A percentile compares a stretch with the other conserved stretches of the same genome.
These are phyloP conservation scores for Limnanthes douglasii DNA, from an alignment of 345 rosid species.

Conservation along the genomic window DNA sequence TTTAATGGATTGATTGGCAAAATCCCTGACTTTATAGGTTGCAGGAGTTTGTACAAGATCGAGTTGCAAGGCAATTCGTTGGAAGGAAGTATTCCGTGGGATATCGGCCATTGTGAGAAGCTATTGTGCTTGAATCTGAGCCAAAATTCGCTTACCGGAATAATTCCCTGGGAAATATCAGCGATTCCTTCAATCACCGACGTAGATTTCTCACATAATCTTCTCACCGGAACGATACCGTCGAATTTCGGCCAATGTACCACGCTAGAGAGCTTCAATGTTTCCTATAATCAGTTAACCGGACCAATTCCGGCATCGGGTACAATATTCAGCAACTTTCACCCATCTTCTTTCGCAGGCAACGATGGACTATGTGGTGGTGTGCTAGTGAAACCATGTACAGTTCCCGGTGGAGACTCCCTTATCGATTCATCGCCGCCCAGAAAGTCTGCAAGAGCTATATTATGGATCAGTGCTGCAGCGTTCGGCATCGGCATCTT, in stretches of 20 bases:
- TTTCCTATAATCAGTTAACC: conserved; percentile 48
- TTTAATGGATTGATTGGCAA: conserved; percentile 32
- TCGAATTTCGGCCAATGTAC: conserved; percentile 62
- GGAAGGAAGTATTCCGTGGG: conserved; percentile 70
- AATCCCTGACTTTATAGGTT: conserved; percentile 63
- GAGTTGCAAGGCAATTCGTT: conserved; percentile 65
- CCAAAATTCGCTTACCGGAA: conserved; percentile 52
- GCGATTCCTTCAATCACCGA: conserved; percentile 50
- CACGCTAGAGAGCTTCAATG: conserved; percentile 74
- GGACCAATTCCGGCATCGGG: conserved; percentile 72
- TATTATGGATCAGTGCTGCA: conserved; percentile 88
- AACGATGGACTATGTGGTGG: conserved; percentile 81
- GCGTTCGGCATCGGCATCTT: conserved; percentile 70
- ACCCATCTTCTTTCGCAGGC: conserved; percentile 62
- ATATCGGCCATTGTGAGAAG: conserved; percentile 75
- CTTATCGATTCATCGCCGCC: conserved; percentile 33
- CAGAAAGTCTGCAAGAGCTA: conserved; percentile 60
- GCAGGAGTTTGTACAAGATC: conserved; percentile 55
- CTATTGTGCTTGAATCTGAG: conserved; percentile 57
- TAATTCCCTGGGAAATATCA: conserved; percentile 80
- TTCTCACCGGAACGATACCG: conserved; percentile 75
- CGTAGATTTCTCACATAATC: conserved; percentile 68
- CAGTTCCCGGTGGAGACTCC: conserved; percentile 13
- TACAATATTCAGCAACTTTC: conserved; percentile 44
- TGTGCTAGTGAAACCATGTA: conserved; percentile 36